Evolutionary conservation across 208 protist genomes (phyloP).

Genomic region (Porcisia deanei): DNA sequence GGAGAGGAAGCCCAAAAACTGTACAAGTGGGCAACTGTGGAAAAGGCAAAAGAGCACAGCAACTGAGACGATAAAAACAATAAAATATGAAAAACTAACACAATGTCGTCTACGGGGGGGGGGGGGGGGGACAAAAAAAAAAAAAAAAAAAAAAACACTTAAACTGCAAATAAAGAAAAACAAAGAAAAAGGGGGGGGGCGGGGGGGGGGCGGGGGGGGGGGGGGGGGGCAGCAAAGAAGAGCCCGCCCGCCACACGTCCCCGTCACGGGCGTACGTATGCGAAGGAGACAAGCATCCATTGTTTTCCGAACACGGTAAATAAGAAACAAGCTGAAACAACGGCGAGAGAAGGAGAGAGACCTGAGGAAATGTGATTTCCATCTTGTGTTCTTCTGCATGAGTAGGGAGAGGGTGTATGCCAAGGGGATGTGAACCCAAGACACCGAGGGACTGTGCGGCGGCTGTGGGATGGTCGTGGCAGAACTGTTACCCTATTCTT

Average conservation of each 20-base stretch:
- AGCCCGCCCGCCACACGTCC: too few relatives aligned
- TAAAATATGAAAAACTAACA: neutral
- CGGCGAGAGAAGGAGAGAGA: neutral
- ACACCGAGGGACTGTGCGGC: neutral
- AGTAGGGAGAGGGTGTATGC: neutral
- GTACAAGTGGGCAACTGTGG: neutral
- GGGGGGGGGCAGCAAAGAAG: neutral
- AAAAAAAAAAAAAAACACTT: neutral
- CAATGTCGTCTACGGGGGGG: neutral
- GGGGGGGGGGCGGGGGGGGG: neutral
- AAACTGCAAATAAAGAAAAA: neutral
- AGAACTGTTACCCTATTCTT: constrained; percentile 1
- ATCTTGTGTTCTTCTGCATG: neutral
- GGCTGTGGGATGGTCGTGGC: neutral
- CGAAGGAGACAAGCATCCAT: too few relatives aligned
- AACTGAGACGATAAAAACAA: neutral
- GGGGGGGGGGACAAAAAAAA: neutral
- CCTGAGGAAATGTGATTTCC: neutral
- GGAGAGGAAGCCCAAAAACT: neutral
- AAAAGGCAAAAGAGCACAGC: too few relatives aligned
- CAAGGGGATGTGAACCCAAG: neutral
- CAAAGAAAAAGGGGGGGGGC: neutral
- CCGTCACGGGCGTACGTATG: too few relatives aligned
- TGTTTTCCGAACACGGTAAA: too few relatives aligned
- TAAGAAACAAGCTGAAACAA: neutral